Base-by-base conservation (phyloP, 1,139 yeast genomes). In the Blastobotrys raffinosifermentans region DNA sequence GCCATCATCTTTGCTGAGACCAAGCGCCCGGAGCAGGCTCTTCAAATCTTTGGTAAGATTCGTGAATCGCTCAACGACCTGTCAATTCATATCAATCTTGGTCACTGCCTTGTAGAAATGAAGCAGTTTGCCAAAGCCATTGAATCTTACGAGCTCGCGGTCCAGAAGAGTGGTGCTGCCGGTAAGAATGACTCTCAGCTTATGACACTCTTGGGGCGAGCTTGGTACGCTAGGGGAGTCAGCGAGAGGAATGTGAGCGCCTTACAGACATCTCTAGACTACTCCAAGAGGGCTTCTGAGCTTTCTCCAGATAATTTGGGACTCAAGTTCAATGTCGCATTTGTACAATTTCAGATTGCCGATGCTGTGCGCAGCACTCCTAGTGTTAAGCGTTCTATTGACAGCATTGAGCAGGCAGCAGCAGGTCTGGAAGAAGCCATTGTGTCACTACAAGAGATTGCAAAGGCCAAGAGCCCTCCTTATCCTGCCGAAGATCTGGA, bases 1-100 rank as follows among this genome's bases (percentile, higher is more conserved):
- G 98, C 97, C 1, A 87, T 91, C 38, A 77, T 89, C 8, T 83
- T 86, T 60, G 94, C 94, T 16, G 97, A 89, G 52, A 82, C 82
- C 54, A 84, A 83, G 53, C 80, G 85, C 43, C 64, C 77, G 16
- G 78, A 75, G 29, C 72, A 80, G 47, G 96, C 97, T 1, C 70
- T 87, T 53, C 94, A 86, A 49, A 80, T 87, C 37, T 79, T 93
- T 55, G 75, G 94, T 60, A 87, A 89, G 51, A 79, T 89, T 38
- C 76, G 96, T 56, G 98, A 91, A 53, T 81, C 97, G 7, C 70
- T 91, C 50, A 78, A 80, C 54, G 95, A 85, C 55, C 78, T 82
- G 36, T 79, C 94, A 2, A 80, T 89, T 13, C 85, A 80, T 57
- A 67, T 91, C 50, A 91, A 91, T 57, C 66, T 86, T 55, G 98